Evolutionary conservation across 257 asterid genomes (phyloP).

Genomic region (Plantago elongata): DNA sequence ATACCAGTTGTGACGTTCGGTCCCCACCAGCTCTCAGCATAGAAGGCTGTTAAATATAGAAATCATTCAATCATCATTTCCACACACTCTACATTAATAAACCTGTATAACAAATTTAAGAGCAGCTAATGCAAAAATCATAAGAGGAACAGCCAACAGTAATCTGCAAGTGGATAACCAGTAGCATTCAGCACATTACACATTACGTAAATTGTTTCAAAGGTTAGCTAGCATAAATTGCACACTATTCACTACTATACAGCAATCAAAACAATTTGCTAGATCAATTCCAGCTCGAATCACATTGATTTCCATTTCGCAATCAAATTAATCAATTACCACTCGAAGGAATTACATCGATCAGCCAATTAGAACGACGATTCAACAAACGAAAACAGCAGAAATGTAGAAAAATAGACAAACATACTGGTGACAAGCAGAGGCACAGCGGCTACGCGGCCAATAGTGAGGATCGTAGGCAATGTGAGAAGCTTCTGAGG

Average conservation of each 20-base stretch:
- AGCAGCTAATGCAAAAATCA: no score
- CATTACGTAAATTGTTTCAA: no score
- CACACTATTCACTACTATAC: background rate
- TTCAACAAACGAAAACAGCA: background rate
- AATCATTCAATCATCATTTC: slow-evolving; percentile 21
- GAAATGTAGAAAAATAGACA: background rate
- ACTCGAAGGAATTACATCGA: background rate
- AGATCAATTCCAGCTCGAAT: background rate
- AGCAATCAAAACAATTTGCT: background rate
- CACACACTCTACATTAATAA: background rate
- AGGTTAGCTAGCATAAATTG: no score
- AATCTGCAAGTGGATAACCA: no score
- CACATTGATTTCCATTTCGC: background rate
- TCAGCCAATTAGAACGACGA: background rate
- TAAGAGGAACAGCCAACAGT: no score
- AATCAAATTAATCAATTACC: background rate
- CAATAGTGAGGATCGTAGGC: slow-evolving; percentile 91
- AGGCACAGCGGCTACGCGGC: slow-evolving; percentile 88
- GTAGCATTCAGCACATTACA: background rate
- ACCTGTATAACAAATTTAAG: background rate
- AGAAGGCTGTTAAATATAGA: slow-evolving; percentile 50
- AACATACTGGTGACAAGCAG: slow-evolving; percentile 70
- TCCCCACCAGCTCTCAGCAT: slow-evolving; percentile 89
- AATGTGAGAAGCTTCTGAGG: slow-evolving; percentile 70
- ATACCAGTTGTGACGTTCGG: slow-evolving; percentile 76